These are phyloP conservation scores for Friedmanniomyces simplex DNA, from an alignment of 495 filamentous ascomycete species.

Conservation along the genomic window DNA sequence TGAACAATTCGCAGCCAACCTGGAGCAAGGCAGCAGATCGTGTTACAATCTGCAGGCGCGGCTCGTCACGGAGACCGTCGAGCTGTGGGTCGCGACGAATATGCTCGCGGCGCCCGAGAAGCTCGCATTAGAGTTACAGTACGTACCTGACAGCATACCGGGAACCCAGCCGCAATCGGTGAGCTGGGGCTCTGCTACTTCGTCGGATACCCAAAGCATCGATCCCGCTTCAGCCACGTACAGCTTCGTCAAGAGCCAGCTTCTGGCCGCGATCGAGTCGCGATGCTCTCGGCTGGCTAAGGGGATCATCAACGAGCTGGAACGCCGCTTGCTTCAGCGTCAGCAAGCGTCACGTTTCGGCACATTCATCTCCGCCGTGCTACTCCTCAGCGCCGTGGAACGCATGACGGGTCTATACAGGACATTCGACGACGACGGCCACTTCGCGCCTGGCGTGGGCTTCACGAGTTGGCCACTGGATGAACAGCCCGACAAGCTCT, in stretches of 20 bases:
- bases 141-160: slow-evolving; percentile 39
- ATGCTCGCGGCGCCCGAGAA: slow-evolving; percentile 39
- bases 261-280: slow-evolving; percentile 64
- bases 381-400: slow-evolving; percentile 71
- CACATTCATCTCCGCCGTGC: slow-evolving; percentile 62
- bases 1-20: neutral
- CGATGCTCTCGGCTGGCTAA: slow-evolving; percentile 56
- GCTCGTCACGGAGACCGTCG: slow-evolving; percentile 54
- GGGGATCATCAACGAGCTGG: slow-evolving; percentile 61
- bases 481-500: slow-evolving; percentile 52
- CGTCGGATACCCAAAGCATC: neutral
- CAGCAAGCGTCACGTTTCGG: slow-evolving; percentile 61
- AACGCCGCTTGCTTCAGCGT: slow-evolving; percentile 60
- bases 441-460: neutral
- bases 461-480: slow-evolving; percentile 54
- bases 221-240: slow-evolving; percentile 37
- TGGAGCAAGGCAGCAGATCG: neutral
- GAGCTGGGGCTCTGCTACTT: neutral
- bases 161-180: slow-evolving; percentile 35
- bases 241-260: slow-evolving; percentile 52
- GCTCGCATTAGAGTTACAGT: slow-evolving; percentile 35
- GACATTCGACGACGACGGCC: slow-evolving; percentile 2
- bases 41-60: slow-evolving; percentile 37
- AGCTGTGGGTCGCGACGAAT: slow-evolving; percentile 68
- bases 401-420: slow-evolving; percentile 70